A percentile compares a stretch with the other conserved stretches of the same genome.
These are phyloP conservation scores for Aureobasidium sp. DNA, from an alignment of 2,329 filamentous ascomycete species.

Conservation along the genomic window DNA sequence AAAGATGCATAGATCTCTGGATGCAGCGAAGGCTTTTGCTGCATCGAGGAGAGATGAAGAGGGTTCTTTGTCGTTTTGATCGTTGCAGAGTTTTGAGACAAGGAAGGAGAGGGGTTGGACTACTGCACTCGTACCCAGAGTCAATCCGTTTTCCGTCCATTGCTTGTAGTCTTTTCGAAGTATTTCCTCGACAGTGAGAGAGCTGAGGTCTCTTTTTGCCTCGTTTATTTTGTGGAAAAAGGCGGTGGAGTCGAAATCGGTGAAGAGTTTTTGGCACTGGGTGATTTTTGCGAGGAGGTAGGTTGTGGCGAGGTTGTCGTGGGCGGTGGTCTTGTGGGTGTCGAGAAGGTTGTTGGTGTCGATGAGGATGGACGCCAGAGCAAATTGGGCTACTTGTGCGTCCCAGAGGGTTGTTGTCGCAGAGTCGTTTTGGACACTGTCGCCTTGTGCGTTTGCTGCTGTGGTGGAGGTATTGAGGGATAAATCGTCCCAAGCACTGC, in stretches of 20 bases:
- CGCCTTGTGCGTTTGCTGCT: conserved; percentile 34
- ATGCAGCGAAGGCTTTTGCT: conserved; percentile 48
- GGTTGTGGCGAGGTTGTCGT: conserved; percentile 52
- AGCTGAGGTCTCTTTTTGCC: conserved; percentile 62
- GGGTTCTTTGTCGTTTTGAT: conserved; percentile 21
- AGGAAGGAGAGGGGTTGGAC: conserved; percentile 59
- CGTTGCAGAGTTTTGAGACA: conserved; percentile 44
- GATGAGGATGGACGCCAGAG: conserved; percentile 63
- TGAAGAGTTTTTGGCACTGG: conserved; percentile 28
- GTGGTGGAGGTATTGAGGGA: conserved; percentile 25
- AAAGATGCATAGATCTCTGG: conserved; percentile 55
- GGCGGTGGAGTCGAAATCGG: conserved; percentile 44
- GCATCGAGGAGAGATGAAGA: conserved; percentile 41
- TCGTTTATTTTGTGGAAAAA: conserved; percentile 55
- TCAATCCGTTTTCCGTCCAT: conserved; percentile 53
- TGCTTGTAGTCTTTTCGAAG: conserved; percentile 80
- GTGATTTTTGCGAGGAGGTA: conserved; percentile 53
- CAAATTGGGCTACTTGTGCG: conserved; percentile 57
- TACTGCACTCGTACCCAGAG: conserved; percentile 61
- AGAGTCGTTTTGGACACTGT: conserved; percentile 28
- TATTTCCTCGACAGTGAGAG: conserved; percentile 57
- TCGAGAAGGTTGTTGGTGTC: conserved; percentile 61
- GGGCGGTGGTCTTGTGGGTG: conserved; percentile 55
- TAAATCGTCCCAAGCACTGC: conserved; percentile 49
- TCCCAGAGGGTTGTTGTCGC: conserved; percentile 40